phyloP scores from a whole-genome alignment of 2,329 filamentous ascomycete genomes.

The Ophiostoma quercus region DNA sequence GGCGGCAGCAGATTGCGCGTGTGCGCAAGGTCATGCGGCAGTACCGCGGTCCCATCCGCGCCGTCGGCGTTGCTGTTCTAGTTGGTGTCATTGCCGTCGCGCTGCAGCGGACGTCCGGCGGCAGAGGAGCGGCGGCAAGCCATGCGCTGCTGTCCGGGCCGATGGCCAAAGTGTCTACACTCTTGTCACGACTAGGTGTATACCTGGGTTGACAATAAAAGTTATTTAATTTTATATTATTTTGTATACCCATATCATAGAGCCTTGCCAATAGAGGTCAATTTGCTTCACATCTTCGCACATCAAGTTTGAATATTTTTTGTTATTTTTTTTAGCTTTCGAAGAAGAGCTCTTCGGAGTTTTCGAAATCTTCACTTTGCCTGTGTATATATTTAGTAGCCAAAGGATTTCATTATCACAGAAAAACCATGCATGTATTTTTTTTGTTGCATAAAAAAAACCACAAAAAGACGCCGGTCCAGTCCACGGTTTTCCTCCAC shows the following conservation, averaged over 20 bases:
- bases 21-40: conserved; percentile 44
- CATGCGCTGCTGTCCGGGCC: conserved; percentile 25
- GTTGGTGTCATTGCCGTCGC: conserved; percentile 66
- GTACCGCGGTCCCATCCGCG: conserved; percentile 60
- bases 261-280: neutral
- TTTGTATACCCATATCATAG: neutral
- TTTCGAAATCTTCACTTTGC: neutral
- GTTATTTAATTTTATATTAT: neutral
- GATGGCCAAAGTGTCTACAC: conserved; percentile 25
- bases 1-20: conserved; percentile 45
- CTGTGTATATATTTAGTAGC: no score
- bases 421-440: conserved; percentile 13
- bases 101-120: conserved; percentile 45
- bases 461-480: conserved; percentile 17
- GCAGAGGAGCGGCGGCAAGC: conserved; percentile 22
- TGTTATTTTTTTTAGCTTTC: conserved; percentile 8
- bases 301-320: conserved; percentile 4
- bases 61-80: conserved; percentile 58
- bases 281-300: neutral
- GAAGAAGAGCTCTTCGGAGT: neutral
- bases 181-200: conserved; percentile 25
- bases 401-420: conserved; percentile 2
- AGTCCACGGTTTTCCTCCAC: conserved; percentile 16
- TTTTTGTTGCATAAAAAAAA: conserved; percentile 15
- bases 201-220: neutral